phyloP scores from a whole-genome alignment of 768 basidiomycete species.

The Lentinula guzmanii region DNA sequence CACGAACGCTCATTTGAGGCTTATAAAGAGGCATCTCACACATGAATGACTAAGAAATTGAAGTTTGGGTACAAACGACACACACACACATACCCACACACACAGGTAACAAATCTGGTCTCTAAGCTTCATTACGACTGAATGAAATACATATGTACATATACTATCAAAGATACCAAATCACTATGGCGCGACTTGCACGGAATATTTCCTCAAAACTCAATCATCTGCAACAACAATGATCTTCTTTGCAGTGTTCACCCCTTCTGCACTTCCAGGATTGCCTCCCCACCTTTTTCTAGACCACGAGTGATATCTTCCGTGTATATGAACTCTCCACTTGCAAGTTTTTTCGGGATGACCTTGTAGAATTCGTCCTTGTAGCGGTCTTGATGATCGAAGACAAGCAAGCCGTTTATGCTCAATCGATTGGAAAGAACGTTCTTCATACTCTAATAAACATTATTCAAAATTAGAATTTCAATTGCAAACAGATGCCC shows the following conservation, averaged over 20 bases:
- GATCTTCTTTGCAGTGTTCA: slow-evolving; percentile 21
- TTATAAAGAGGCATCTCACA: too few relatives aligned
- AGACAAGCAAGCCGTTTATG: slow-evolving; percentile 37
- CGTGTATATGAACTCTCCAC: slow-evolving; percentile 39
- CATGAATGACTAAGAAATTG: too few relatives aligned
- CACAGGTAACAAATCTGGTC: too few relatives aligned
- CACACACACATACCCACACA: too few relatives aligned
- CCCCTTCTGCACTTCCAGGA: slow-evolving; percentile 24
- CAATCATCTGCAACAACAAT: slow-evolving; percentile 4
- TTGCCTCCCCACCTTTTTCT: slow-evolving; percentile 25
- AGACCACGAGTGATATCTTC: slow-evolving; percentile 43
- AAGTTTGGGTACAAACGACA: too few relatives aligned
- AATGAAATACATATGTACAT: too few relatives aligned
- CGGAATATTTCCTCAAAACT: too few relatives aligned
- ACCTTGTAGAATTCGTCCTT: slow-evolving; percentile 33
- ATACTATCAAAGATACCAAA: too few relatives aligned
- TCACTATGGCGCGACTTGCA: too few relatives aligned
- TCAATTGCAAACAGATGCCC: too few relatives aligned
- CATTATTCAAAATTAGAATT: slow-evolving; percentile 13
- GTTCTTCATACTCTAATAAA: slow-evolving; percentile 21
- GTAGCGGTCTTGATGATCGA: slow-evolving; percentile 26
- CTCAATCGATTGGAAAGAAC: slow-evolving; percentile 29
- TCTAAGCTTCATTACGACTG: too few relatives aligned
- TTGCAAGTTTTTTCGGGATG: slow-evolving; percentile 33
- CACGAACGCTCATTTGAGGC: too few relatives aligned